Base-by-base conservation (phyloP, 768 basidiomycete species). In the Hericium coralloides region DNA sequence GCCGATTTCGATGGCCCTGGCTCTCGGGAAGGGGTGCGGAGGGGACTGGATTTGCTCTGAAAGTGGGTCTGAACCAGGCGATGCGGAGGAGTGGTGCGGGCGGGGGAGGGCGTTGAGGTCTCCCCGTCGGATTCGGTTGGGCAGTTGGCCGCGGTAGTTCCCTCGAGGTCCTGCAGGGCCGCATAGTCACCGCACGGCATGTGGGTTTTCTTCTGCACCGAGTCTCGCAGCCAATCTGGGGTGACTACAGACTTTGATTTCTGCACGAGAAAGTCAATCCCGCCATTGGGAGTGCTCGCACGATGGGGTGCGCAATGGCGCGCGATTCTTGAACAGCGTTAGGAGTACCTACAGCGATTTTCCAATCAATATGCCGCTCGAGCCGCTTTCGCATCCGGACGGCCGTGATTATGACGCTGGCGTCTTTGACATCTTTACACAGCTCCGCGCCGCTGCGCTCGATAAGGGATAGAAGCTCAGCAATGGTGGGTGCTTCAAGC, bases 191-290 rank as follows among this genome's bases (percentile, higher is more conserved):
- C 77, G 58, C 72, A 88, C 0, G 84, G 78, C 3, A 83, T 69
- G 0, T 73, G 64, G 15, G 64, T 70, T 0, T 76, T 73, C 45
- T 73, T 69, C 23, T 68, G 64, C 17, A 82, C 69, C 3, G 84
- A 87, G 56, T 85, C 78, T 36, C 68, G 74, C 17, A 92, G 75
- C 89, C 89, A 92, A 36, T 80, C 72, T 0, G 87, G 86, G 2
- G 78, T 83, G 12, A 92, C 87, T 22, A 90, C 77, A 0, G 78
- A 73, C 63, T 86, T 90, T 37, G 74, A 73, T 72, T 76, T 79
- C 86, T 89, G 63, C 22, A n/a, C 56, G 49, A 26, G 12, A 12
- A 22, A 50, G 12, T 12, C 18, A 10, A 12, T 6, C 2, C 31
- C 31, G 52, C 17, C n/a, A 18, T 53, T 23, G 20, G 18, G 22